Conservation (phyloP, 176 grass and related monocot species). For the Avena atlantica region DNA sequence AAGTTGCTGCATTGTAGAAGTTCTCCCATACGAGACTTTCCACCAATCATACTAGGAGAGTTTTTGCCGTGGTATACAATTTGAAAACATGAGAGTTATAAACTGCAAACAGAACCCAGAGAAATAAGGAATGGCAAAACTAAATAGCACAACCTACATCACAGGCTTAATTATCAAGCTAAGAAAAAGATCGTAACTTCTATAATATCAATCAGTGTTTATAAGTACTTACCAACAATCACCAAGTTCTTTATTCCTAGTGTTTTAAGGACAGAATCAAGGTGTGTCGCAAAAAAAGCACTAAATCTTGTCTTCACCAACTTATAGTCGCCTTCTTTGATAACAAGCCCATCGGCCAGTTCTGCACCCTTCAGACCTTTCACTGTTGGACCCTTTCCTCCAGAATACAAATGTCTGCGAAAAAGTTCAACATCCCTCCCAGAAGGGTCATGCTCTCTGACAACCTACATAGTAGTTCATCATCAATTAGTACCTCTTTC, state of each 20-base stretch:
- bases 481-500: conserved; percentile 7
- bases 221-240: conserved; percentile 72
- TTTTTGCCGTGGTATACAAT: no score
- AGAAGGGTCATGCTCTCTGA: conserved; percentile 88
- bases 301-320: conserved; percentile 97
- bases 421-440: conserved; percentile 92
- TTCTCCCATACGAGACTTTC: not conserved
- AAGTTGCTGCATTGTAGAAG: not conserved
- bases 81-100: no score
- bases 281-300: conserved; percentile 83
- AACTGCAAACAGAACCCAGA: no score
- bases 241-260: conserved; percentile 80
- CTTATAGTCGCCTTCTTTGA: conserved; percentile 87
- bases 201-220: not conserved
- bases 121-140: no score
- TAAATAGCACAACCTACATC: no score
- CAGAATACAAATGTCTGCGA: conserved; percentile 66
- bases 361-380: conserved; percentile 82
- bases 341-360: conserved; percentile 75
- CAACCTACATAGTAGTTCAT: conserved; percentile 62
- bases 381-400: conserved; percentile 74
- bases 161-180: not conserved
- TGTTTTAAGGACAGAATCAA: conserved; percentile 80
- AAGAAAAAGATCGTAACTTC: not conserved
- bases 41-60: not conserved